A percentile compares a stretch with the other conserved stretches of the same genome.
Evolutionary conservation across 768 basidiomycete species (phyloP).

Genomic region (Pleurotus tuber-regium): DNA sequence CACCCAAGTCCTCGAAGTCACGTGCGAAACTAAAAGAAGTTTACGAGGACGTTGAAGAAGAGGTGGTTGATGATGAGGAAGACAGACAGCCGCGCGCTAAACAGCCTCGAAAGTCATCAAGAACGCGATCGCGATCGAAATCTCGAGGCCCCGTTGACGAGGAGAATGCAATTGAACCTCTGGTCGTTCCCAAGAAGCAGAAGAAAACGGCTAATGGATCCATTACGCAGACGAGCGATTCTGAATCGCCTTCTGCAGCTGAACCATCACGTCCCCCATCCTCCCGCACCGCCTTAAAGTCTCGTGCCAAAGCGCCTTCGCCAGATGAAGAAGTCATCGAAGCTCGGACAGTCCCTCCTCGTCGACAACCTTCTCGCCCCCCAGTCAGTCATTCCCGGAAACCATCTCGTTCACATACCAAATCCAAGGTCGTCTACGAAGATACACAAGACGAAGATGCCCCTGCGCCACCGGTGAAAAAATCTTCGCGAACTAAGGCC

Average conservation of each 20-base stretch:
- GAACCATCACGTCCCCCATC: slow-evolving; percentile 9
- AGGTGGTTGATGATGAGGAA: slow-evolving; percentile 1
- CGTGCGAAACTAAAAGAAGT: slow-evolving; percentile 13
- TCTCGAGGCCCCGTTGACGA: slow-evolving; percentile 11
- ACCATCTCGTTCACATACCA: slow-evolving; percentile 5
- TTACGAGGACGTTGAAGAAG: slow-evolving; percentile 22
- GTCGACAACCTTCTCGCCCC: not conserved
- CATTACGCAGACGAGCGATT: not conserved
- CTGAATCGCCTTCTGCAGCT: slow-evolving; percentile 12
- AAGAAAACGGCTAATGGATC: not conserved
- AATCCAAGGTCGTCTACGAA: not conserved
- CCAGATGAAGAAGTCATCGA: slow-evolving; percentile 15
- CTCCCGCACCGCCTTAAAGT: slow-evolving; percentile 9
- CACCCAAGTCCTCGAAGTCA: slow-evolving; percentile 10
- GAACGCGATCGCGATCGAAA: slow-evolving; percentile 18
- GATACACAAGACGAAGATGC: slow-evolving; percentile 4
- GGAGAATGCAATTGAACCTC: not conserved
- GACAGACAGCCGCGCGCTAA: slow-evolving; percentile 4
- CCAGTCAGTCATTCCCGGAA: not conserved
- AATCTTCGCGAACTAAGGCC: slow-evolving; percentile 22
- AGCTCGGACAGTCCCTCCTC: not conserved
- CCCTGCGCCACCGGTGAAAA: slow-evolving; percentile 14
- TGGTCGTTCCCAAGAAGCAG: not conserved
- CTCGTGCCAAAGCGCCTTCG: not conserved
- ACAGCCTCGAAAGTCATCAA: slow-evolving; percentile 15